Conservation (phyloP, 768 basidiomycete species). For the Boletus barrowsii region DNA sequence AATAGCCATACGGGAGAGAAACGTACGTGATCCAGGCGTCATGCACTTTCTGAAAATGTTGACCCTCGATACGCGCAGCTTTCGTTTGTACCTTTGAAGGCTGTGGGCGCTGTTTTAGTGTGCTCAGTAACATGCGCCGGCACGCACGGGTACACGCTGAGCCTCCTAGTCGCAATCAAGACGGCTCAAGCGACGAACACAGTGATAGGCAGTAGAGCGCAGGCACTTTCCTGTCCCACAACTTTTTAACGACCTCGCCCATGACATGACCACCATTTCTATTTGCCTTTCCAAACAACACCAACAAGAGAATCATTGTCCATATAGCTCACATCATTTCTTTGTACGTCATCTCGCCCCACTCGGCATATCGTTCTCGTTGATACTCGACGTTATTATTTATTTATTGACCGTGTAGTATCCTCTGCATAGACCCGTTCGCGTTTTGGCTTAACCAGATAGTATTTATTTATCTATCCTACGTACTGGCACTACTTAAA, state of each 20-base stretch:
- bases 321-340: constrained; percentile 11
- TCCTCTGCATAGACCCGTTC: constrained; percentile 12
- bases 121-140: constrained; percentile 86
- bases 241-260: constrained; percentile 8
- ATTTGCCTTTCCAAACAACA: constrained; percentile 2
- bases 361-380: not conserved
- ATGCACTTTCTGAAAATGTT: constrained; percentile 10
- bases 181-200: constrained; percentile 45
- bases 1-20: constrained; percentile 86
- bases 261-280: constrained; percentile 4
- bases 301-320: not conserved
- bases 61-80: constrained; percentile 40
- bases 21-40: constrained; percentile 45
- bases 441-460: constrained; percentile 9
- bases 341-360: constrained; percentile 1
- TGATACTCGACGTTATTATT: not conserved
- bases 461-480: constrained; percentile 17
- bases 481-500: constrained; percentile 7
- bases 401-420: constrained; percentile 23
- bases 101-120: constrained; percentile 81
- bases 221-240: constrained; percentile 10
- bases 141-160: constrained; percentile 72
- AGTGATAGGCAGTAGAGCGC: constrained; percentile 35
- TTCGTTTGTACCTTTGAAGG: constrained; percentile 71
- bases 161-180: constrained; percentile 31